Base-by-base conservation (phyloP, 805 yeast species). In the Torulaspora indica region DNA sequence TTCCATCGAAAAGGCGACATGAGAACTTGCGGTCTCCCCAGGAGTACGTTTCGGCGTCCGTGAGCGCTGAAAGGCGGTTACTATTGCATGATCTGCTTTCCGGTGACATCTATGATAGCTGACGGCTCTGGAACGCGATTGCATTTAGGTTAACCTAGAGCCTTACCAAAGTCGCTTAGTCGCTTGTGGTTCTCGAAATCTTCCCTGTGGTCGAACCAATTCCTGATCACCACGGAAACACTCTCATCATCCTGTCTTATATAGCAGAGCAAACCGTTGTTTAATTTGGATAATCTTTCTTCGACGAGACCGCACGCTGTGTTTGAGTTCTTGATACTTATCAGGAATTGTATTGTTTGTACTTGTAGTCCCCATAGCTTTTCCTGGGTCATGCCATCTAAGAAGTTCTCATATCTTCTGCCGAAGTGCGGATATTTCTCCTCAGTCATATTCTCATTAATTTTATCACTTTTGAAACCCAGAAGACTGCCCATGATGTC, bases 241-340 rank as follows among this genome's bases (percentile, higher is more conserved):
- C 52, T 46, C 3, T 46, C 39, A 4, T 51, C 43, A 39, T 47
- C 51, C 6, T 56, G 54, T n/a, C 41, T 45, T 14, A 62, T 42
- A 37, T 61, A 64, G 50, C 67, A 63, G 9, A 63, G 42, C 20
- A 64, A 35, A 0, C 68, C 68, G 40, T 64, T 64, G 42, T 57
- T 60, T 17, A 63, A 49, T 23, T 60, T 61, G 5, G 60, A 25
- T 24, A 64, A 44, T 38, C 63, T 55, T 40, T 59, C 63, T 13
- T 63, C 66, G 8, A 34, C 38, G n/a, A 56, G 32, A 25, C 43
- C 49, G 8, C 31, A 22, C 4, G 45, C 40, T 10, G 33, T 49
- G 35, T 38, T 48, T 4, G 64, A 54, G 17, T 45, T 48, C 18
- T 49, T 40, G 24, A 61, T 27, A 10, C 53, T 47, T 8, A 33